Evolutionary conservation across 352 stramenopile species (phyloP), one percentile per base, ranked within the genome.

Genomic region (Phytophthora agathidicida): DNA sequence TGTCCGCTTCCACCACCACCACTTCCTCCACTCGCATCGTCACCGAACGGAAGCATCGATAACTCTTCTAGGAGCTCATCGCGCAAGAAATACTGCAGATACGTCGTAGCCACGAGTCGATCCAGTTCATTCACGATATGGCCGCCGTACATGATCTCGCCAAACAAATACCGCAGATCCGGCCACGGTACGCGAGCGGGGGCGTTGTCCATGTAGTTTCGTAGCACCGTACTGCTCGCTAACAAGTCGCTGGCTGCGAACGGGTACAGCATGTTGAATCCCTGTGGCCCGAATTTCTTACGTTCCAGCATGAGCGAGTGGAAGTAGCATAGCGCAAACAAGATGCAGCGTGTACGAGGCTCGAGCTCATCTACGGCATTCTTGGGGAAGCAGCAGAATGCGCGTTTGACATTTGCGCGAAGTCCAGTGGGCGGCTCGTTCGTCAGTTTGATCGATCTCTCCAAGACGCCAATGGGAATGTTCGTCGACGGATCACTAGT

Each of bases 131-230:
- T 94, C 41, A 94, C 85, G 28, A 96, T 94, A 45, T 96, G 87
- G 2, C 87, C 87, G 14, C 87, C 86, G 62, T 96, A 96, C 86
- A 96, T 94, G 67, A 96, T 96, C 62, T 96, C 85, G 0, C 87
- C 87, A 73, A 96, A 91, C 14, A 96, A 51, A 53, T 96, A 96
- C 17, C 91, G 77, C 22, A 98, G 58, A 63, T 98, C 91, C 5
- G 81, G 83, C 91, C 91, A 98, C 26, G 91, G 91, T 3, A 97
- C 88, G 14, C 84, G 90, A 3, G 77, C 80, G 0, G 89, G 89
- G 1, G 84, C 88, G 41, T 93, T 97, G 31, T 98, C 91, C 90
- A 97, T 97, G 71, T 97, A 97, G 53, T 97, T 98, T 26, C 77
- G 72, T 3, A 98, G 55, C 39, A 96, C 88, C 1, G 83, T 89